Evolutionary conservation across 176 grass and related monocot genomes (phyloP).

Genomic region (Triticum aestivum): DNA sequence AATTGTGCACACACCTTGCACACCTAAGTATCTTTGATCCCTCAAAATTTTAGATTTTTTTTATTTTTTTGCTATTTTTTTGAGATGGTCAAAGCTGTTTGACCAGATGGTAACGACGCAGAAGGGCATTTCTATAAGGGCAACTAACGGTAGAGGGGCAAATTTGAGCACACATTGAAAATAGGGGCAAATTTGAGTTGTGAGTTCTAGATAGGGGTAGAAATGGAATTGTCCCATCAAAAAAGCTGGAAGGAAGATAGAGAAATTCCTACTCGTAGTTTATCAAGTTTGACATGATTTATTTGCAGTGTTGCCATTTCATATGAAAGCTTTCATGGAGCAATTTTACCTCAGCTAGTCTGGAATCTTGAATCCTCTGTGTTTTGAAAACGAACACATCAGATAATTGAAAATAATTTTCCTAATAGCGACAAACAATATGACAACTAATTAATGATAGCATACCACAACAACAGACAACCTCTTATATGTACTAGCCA

Average conservation of each 20-base stretch:
- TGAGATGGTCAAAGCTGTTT: no score
- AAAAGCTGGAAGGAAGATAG: background rate
- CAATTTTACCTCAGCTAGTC: conserved; percentile 57
- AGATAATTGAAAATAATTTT: conserved; percentile 27
- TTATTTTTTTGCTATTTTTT: no score
- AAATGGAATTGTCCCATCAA: background rate
- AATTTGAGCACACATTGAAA: no score
- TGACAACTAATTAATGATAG: conserved; percentile 30
- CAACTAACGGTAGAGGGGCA: no score
- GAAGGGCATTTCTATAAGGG: no score
- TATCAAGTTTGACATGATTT: conserved; percentile 61
- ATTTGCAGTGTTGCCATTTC: conserved; percentile 70
- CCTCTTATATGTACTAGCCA: conserved; percentile 55
- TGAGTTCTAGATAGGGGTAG: no score
- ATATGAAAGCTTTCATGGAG: conserved; percentile 68
- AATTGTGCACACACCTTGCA: no score
- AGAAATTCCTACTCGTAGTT: conserved; percentile 53
- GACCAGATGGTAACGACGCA: no score
- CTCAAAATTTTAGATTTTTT: no score
- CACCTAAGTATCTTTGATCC: no score
- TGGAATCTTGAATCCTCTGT: conserved; percentile 59
- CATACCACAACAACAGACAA: conserved; percentile 75
- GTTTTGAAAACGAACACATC: conserved; percentile 35
- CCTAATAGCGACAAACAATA: conserved; percentile 35
- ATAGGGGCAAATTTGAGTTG: no score